Evolutionary conservation across 345 rosid species (phyloP), one percentile per base, ranked within the genome.

Genomic region (Pugionium cornutum): DNA sequence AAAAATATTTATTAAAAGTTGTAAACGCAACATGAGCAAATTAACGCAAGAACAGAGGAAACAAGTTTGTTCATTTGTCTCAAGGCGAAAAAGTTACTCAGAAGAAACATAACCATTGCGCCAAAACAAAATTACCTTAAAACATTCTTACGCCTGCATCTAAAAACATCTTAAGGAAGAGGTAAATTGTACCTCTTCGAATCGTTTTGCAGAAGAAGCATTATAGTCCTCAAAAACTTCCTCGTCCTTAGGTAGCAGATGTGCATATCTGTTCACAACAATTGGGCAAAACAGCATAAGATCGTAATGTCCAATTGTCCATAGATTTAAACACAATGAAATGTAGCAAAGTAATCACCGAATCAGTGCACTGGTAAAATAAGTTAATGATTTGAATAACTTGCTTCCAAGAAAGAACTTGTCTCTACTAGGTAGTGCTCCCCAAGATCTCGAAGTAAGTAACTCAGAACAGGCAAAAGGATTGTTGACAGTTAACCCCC

Each of bases 221-320:
- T 76, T 81, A 79, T 89, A 91, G 75, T 91, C 91, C 67, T 87
- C 96, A 73, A 90, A 80, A 48, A 91, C 84, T 54, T 89, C 97
- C 55, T 91, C 96, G 41, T 89, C 95, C 80, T 76, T 89, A 25
- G 99, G 97, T 66, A 91, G 91, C 79, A 95, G 78, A 87, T 95
- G 99, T 37, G 88, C 79, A 76, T 81, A 95, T 76, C 99, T 95
- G 84, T 70, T 72, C 53, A 68, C 51, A 65, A 30, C 42, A 58
- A 7, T 52, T 10, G 31, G 62, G 29, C n/a, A 52, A 45, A 65
- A 53, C 50, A 66, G 8, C 11, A 66, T 53, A 43, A 54, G 58
- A 61, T 48, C 41, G 54, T 33, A 41, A 25, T 60, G 47, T 61
- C 46, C n/a, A 46, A 45, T 53, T 44, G 37, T 40, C 39, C 37